These are phyloP conservation scores for Geosmithia flava DNA, from an alignment of 2,329 filamentous ascomycete genomes.

Conservation along the genomic window DNA sequence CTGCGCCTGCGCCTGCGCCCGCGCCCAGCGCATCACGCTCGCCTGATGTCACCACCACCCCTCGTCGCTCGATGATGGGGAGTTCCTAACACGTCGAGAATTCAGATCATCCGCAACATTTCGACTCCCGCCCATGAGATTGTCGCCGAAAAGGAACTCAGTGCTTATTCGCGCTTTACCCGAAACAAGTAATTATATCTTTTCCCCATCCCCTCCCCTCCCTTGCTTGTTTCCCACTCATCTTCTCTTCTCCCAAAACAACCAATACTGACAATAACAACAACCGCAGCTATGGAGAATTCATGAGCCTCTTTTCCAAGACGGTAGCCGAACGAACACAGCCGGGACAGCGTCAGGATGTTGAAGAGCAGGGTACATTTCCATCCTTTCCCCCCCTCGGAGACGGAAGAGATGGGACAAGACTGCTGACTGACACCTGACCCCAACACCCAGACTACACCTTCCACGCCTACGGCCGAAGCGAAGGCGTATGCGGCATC, in stretches of 20 bases:
- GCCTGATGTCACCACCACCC: background rate
- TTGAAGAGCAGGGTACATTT: conserved; percentile 62
- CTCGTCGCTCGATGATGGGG: conserved; percentile 3
- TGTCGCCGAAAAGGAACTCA: conserved; percentile 64
- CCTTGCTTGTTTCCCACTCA: conserved; percentile 4
- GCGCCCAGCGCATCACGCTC: too few species aligned
- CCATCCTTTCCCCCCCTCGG: background rate
- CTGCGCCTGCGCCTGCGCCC: too few species aligned
- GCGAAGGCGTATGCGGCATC: conserved; percentile 62
- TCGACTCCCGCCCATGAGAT: conserved; percentile 66
- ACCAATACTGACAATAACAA: background rate
- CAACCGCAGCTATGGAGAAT: conserved; percentile 32
- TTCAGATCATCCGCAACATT: conserved; percentile 74
- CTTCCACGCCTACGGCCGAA: conserved; percentile 67
- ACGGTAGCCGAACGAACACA: conserved; percentile 77
- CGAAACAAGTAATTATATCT: conserved; percentile 41
- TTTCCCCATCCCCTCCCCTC: background rate
- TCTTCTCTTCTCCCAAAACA: background rate
- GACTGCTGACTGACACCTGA: background rate
- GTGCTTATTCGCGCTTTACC: conserved; percentile 70
- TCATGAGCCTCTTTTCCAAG: conserved; percentile 79
- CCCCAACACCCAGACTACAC: conserved; percentile 39
- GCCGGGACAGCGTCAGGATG: conserved; percentile 72
- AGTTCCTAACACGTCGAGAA: conserved; percentile 1
- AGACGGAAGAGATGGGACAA: conserved; percentile 1